Evolutionary conservation across 257 asterid species (phyloP), one percentile per base, ranked within the genome.

Genomic region (Solanum microdontum): DNA sequence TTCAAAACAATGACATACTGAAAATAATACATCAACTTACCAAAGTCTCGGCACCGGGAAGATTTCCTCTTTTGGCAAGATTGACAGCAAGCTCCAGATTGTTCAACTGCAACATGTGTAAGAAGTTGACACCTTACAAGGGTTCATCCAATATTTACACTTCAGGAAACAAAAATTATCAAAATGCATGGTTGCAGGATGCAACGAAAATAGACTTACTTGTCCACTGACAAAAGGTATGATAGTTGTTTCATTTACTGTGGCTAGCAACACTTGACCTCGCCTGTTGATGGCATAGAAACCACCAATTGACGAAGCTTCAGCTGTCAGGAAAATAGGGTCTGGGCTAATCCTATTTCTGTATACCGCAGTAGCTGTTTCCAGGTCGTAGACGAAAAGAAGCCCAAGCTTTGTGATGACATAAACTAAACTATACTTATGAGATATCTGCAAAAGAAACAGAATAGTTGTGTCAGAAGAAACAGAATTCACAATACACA

Each of bases 41-140:
- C 97, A 97, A 89, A 94, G 96, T 97, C 93, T 97, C 99, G 2
- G 99, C 99, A 83, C 99, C 99, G 21, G 98, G 99, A 90, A 97
- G 98, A 86, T 97, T 97, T 92, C 99, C 99, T 89, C 99, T 93
- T 94, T 95, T 97, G 85, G 99, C 99, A 87, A 97, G 98, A 90
- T 92, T 97, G 86, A 97, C 99, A 79, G 99, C 99, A 90, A 97
- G 99, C 95, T 97, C 99, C 93, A 97, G 94, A 92, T 97, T 97
- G 91, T 96, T 97, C 88, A 97, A 91, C 99, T 97, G 94, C 24
- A 84, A 88, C 33, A 72, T 86, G 83, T 64, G 74, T 86, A 21
- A 19, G 37, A 51, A 74, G 13, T 48, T 48, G 85, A 45, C 69
- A 82, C 39, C 28, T 48, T 45, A 30, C 21, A 72, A 74, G 84